Conservation (phyloP, 371 early-diverging fungal genomes). For the Syncephalastrum sp. region DNA sequence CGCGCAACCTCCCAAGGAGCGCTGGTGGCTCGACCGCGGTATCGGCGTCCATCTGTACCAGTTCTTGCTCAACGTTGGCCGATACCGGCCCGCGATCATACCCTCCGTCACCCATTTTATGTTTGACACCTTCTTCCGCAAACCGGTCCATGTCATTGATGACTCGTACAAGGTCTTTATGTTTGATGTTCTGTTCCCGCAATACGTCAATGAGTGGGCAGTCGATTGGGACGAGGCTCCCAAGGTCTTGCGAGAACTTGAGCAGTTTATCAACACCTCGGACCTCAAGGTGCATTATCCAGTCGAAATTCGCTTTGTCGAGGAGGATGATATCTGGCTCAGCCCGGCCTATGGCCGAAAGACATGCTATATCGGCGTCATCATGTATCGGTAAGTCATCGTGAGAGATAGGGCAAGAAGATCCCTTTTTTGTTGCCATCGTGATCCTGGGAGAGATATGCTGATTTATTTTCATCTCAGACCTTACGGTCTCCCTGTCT, state of each 20-base stretch:
- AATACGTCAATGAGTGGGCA: conserved; percentile 88
- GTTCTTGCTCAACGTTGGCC: conserved; percentile 59
- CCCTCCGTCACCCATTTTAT: conserved; percentile 60
- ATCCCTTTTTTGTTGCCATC: background rate
- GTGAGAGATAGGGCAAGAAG: background rate
- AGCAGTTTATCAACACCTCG: conserved; percentile 55
- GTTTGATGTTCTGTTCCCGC: conserved; percentile 83
- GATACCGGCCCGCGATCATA: conserved; percentile 58
- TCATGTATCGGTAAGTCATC: conserved; percentile 69
- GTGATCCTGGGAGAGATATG: background rate
- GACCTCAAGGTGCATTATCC: conserved; percentile 73
- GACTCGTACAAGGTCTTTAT: conserved; percentile 75
- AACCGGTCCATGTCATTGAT: conserved; percentile 56
- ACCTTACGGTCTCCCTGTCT: conserved; percentile 71
- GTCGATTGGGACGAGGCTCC: conserved; percentile 69
- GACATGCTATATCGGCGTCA: conserved; percentile 82
- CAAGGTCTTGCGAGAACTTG: conserved; percentile 62
- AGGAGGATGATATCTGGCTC: conserved; percentile 75
- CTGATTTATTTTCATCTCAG: conserved; percentile 27
- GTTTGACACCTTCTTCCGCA: conserved; percentile 48
- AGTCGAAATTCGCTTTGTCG: conserved; percentile 79
- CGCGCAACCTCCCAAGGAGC: conserved; percentile 17
- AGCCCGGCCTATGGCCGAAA: conserved; percentile 71
- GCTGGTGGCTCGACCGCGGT: conserved; percentile 53
- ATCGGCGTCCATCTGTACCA: conserved; percentile 69